Base-by-base conservation (phyloP, 768 basidiomycete genomes). In the Tephrocybe sp. region DNA sequence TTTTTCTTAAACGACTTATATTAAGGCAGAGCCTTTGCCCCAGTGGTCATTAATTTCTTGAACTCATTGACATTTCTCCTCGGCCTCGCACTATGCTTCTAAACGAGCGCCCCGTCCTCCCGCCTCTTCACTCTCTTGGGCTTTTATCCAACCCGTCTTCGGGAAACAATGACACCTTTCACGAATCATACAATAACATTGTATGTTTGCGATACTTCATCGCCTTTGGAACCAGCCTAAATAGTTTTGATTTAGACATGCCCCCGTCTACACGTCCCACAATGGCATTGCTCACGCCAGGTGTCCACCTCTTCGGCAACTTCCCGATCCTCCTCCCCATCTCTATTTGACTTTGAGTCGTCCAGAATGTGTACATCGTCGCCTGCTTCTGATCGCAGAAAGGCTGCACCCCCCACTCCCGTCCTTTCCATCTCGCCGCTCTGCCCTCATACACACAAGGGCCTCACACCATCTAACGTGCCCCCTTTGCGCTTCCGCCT, bases 51-150 rank as follows among this genome's bases (percentile, higher is more conserved):
- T 54, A 48, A 58, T 64, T 61, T 54, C 52, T 55, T 58, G 56
- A 42, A 49, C 25, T 17, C 33, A 37, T 40, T 45, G 20, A 36
- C 49, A 28, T 42, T 41, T 34, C 52, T 34, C 21, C 47, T 47
- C 34, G 3, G 45, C 24, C 49, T 28, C 45, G 50, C 60, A 57
- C 32, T 48, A 51, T 58, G 51, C 49, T 44, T 33, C 39, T 37
- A 52, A 63, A 70, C 45, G 49, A 63, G 38, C 79, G 79, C 26
- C 80, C 80, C 20, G 78, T 73, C 1, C 76, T 84, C 11, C 82
- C 82, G 12, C 68, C 83, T 10, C 70, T 84, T 10, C 77, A 70
- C 50, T 66, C 78, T 9, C 77, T 83, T 49, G 63, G 75, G 47
- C 72, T 83, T 36, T 63, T 30, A 30, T 5, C 62, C 57, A 65